These are phyloP conservation scores for Chalciporus sphaerocephalus DNA, from an alignment of 768 basidiomycete genomes.

Conservation along the genomic window DNA sequence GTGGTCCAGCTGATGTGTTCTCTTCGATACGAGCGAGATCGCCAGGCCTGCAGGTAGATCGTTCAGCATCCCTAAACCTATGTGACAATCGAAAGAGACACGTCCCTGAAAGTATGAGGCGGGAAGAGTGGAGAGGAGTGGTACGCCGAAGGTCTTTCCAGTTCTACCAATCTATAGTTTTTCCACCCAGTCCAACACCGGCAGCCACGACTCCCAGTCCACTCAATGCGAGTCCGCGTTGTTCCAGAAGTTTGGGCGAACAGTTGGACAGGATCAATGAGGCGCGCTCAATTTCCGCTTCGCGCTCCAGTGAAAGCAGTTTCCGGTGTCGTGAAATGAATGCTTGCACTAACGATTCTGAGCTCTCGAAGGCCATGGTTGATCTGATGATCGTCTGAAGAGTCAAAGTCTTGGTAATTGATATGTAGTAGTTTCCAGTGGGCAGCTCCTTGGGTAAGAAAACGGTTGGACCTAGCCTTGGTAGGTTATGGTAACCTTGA, in stretches of 20 bases:
- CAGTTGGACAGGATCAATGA: constrained; percentile 80
- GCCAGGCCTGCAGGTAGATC: constrained; percentile 55
- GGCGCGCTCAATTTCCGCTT: constrained; percentile 79
- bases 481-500: too few relatives aligned
- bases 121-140: constrained; percentile 70
- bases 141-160: constrained; percentile 79
- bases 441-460: too few relatives aligned
- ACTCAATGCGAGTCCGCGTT: constrained; percentile 76
- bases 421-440: too few relatives aligned
- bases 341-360: constrained; percentile 36
- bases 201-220: constrained; percentile 67
- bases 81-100: neutral
- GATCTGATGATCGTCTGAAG: neutral
- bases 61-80: constrained; percentile 6
- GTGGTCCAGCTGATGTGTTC: constrained; percentile 42
- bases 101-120: constrained; percentile 79
- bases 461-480: too few relatives aligned
- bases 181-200: constrained; percentile 87
- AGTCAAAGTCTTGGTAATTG: too few relatives aligned
- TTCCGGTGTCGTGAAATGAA: constrained; percentile 67
- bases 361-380: constrained; percentile 6
- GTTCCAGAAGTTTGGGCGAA: constrained; percentile 79
- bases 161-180: constrained; percentile 82
- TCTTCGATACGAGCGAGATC: constrained; percentile 86
- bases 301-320: constrained; percentile 68